phyloP scores from a whole-genome alignment of 2,329 filamentous ascomycete genomes.

The Penicillium sp. region DNA sequence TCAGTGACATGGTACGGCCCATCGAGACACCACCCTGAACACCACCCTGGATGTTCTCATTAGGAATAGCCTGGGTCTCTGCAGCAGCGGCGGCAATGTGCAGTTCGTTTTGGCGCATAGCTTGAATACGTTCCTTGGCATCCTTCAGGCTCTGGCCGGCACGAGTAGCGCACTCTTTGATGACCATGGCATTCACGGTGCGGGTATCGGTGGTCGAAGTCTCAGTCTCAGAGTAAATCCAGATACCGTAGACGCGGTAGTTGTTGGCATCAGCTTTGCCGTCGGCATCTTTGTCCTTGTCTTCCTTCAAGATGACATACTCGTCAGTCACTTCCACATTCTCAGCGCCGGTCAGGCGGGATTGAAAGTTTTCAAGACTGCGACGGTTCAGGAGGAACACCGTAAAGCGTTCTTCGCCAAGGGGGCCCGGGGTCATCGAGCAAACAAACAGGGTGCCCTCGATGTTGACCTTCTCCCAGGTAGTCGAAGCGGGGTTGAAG shows the following conservation, averaged over 20 bases:
- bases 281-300: slow-evolving; percentile 27
- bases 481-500: slow-evolving; percentile 63
- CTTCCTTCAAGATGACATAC: slow-evolving; percentile 60
- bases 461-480: slow-evolving; percentile 82
- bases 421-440: slow-evolving; percentile 51
- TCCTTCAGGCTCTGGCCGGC: slow-evolving; percentile 52
- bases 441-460: slow-evolving; percentile 91
- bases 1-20: slow-evolving; percentile 54
- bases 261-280: slow-evolving; percentile 11
- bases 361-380: slow-evolving; percentile 68
- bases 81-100: slow-evolving; percentile 33
- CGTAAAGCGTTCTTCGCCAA: slow-evolving; percentile 50
- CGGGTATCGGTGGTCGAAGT: slow-evolving; percentile 55
- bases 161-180: slow-evolving; percentile 55
- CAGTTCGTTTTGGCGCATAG: slow-evolving; percentile 33
- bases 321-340: slow-evolving; percentile 66
- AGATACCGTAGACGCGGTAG: slow-evolving; percentile 58
- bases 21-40: slow-evolving; percentile 44
- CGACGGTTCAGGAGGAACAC: slow-evolving; percentile 74
- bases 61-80: slow-evolving; percentile 28
- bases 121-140: slow-evolving; percentile 41
- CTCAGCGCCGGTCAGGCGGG: slow-evolving; percentile 58
- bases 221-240: slow-evolving; percentile 64
- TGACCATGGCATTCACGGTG: slow-evolving; percentile 53
- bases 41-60: slow-evolving; percentile 32